Base-by-base conservation (phyloP, 2,329 filamentous ascomycete genomes). In the Pochonia chlamydosporia region DNA sequence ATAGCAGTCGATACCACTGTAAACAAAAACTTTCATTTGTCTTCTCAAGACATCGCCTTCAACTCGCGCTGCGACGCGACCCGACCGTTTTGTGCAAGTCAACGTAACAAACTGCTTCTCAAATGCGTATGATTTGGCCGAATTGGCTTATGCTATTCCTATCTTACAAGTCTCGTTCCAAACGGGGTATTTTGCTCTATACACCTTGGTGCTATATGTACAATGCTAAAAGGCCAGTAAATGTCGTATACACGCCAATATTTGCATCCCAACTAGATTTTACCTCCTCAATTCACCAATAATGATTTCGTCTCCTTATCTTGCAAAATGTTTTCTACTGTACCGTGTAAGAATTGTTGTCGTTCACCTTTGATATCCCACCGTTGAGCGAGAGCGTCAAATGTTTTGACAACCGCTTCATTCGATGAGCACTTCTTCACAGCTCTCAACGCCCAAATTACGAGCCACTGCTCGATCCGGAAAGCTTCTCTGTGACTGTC, bases 381-480 rank as follows among this genome's bases (percentile, higher is more conserved):
- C 30, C 74, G 67, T 35, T 62, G 54, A 30, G 66, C 68, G 47
- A 82, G 59, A 21, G 65, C 62, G 21, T 73, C 70, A 56, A 77
- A 89, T 3, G 79, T 74, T 36, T 74, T 66, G 49, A 81, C 50
- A 40, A 84, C 72, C 26, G 71, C 66, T 10, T 76, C 70, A 20
- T 63, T 61, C 1, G 74, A 68, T n/a, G 72, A 71, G 57, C 80
- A 84, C 52, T 73, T 78, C 50, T 74, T 72, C 61, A 87, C 87
- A 3, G 87, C 85, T 39, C 73, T 70, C 31, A 89, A 60, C 0
- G 74, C 71, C 70, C 79, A 82, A 35, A 79, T 71, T 36, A 76
- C 76, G 55, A 87, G 66, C 81, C 82, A 85, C 6, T 71, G 73
- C 49, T 75, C 75, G 25, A 85, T 70, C 47, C 73, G 69, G 7